These are phyloP conservation scores for Xylaria sp. DNA, from an alignment of 2,329 filamentous ascomycete species.

Conservation along the genomic window DNA sequence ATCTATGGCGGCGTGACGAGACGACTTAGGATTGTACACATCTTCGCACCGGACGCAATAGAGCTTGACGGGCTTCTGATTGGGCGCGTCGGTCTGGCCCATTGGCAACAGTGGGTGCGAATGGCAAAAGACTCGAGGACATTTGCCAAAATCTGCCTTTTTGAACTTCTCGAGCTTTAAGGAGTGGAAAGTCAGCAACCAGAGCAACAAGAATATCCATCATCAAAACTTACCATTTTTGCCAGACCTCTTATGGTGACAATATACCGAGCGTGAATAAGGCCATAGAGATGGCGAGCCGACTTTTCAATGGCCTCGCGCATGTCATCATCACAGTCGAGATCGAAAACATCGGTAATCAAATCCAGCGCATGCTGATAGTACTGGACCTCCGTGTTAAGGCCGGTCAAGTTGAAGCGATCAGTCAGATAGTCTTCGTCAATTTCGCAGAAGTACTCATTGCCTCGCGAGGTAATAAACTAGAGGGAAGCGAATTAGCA, in stretches of 20 bases:
- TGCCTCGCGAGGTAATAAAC: conserved; percentile 97
- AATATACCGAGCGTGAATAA: conserved; percentile 94
- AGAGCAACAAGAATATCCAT: not conserved
- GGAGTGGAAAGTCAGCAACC: conserved; percentile 10
- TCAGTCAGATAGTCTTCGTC: conserved; percentile 98
- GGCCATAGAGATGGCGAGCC: conserved; percentile 86
- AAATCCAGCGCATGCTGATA: conserved; percentile 98
- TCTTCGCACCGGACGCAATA: conserved; percentile 98
- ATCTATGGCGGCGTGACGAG: conserved; percentile 89
- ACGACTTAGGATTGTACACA: conserved; percentile 95
- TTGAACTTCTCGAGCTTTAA: conserved; percentile 95
- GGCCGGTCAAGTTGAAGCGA: conserved; percentile 92
- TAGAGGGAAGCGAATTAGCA: conserved; percentile 37
- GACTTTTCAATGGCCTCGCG: conserved; percentile 97
- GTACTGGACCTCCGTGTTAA: conserved; percentile 96
- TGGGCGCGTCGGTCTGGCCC: conserved; percentile 85
- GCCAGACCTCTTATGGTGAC: conserved; percentile 88
- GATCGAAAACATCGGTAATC: conserved; percentile 95
- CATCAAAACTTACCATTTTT: conserved; percentile 71
- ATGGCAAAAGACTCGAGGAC: conserved; percentile 91
- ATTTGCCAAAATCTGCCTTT: conserved; percentile 96
- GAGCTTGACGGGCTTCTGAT: conserved; percentile 86
- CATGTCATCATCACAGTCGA: conserved; percentile 98
- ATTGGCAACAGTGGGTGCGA: conserved; percentile 90
- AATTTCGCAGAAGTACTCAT: conserved; percentile 99